Percentiles rank a stretch among this genome's conserved stretches.
phyloP scores from a whole-genome alignment of 164 flowering plant genomes.

The Stephania japonica region DNA sequence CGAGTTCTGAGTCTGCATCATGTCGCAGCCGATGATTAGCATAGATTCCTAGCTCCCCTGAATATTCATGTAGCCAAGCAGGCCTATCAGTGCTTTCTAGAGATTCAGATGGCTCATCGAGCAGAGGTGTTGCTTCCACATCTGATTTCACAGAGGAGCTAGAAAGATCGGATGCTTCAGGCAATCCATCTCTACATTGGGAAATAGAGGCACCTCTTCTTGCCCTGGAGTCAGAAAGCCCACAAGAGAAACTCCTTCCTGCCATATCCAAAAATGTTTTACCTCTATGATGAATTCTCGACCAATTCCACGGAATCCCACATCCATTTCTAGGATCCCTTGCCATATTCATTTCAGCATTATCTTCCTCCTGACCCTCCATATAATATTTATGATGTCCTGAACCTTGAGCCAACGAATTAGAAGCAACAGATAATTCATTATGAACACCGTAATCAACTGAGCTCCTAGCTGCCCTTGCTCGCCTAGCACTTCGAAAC shows the following conservation, averaged over 20 bases:
- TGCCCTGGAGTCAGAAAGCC: slow-evolving; percentile 66
- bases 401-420: slow-evolving; percentile 54
- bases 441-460: slow-evolving; percentile 49
- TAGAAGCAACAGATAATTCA: slow-evolving; percentile 78
- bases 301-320: slow-evolving; percentile 98
- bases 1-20: slow-evolving; percentile 63
- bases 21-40: slow-evolving; percentile 54
- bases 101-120: slow-evolving; percentile 68
- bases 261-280: slow-evolving; percentile 84
- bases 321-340: slow-evolving; percentile 75
- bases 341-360: slow-evolving; percentile 39
- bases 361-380: slow-evolving; percentile 39
- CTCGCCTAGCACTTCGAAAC: slow-evolving; percentile 53
- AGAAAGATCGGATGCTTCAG: slow-evolving; percentile 43
- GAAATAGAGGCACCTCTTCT: slow-evolving; percentile 40
- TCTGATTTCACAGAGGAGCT: slow-evolving; percentile 52
- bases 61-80: slow-evolving; percentile 71
- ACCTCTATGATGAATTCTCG: slow-evolving; percentile 87
- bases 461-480: slow-evolving; percentile 30
- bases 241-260: slow-evolving; percentile 94
- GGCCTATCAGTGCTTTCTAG: slow-evolving; percentile 55
- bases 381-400: slow-evolving; percentile 26
- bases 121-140: slow-evolving; percentile 74
- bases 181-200: slow-evolving; percentile 34
- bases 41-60: slow-evolving; percentile 92